A percentile compares a stretch with the other conserved stretches of the same genome.
phyloP scores from a whole-genome alignment of 2,329 filamentous ascomycete species.

The Ceratocystis huliohia region DNA sequence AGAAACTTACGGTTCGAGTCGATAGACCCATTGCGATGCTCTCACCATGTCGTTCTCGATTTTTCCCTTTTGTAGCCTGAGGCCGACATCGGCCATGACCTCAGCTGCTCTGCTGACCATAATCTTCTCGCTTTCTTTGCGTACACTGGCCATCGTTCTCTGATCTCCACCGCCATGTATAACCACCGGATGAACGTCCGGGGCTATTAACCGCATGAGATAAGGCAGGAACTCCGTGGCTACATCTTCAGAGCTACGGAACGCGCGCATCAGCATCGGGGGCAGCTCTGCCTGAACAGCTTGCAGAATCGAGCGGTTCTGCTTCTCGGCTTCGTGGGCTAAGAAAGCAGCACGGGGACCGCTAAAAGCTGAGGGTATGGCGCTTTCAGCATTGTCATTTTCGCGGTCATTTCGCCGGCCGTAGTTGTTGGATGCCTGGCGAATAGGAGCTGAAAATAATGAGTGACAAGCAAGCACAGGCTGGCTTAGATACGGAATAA shows the following conservation, averaged over 20 bases:
- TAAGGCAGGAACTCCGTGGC: slow-evolving; percentile 76
- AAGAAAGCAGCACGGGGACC: slow-evolving; percentile 71
- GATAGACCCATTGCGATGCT: slow-evolving; percentile 67
- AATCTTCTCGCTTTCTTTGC: slow-evolving; percentile 69
- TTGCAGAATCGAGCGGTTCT: slow-evolving; percentile 61
- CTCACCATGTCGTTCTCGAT: slow-evolving; percentile 57
- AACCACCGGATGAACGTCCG: slow-evolving; percentile 82
- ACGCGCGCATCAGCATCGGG: slow-evolving; percentile 59
- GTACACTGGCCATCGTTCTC: slow-evolving; percentile 64
- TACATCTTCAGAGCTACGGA: slow-evolving; percentile 65
- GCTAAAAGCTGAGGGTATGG: slow-evolving; percentile 57
- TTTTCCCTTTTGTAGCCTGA: slow-evolving; percentile 67
- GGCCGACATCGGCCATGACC: slow-evolving; percentile 69
- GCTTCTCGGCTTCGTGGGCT: slow-evolving; percentile 68
- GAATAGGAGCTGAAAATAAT: slow-evolving; percentile 66
- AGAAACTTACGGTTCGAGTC: slow-evolving; percentile 76
- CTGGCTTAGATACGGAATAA: slow-evolving; percentile 74
- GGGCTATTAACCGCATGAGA: slow-evolving; percentile 68
- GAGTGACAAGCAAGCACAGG: slow-evolving; percentile 81
- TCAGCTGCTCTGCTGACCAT: slow-evolving; percentile 71
- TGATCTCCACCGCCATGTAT: slow-evolving; percentile 52
- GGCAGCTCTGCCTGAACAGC: slow-evolving; percentile 60
- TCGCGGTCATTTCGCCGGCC: slow-evolving; percentile 30
- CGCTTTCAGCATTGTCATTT: slow-evolving; percentile 36
- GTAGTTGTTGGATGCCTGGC: slow-evolving; percentile 32